Evolutionary conservation across 768 basidiomycete genomes (phyloP).

Genomic region (Amanita exitialis): DNA sequence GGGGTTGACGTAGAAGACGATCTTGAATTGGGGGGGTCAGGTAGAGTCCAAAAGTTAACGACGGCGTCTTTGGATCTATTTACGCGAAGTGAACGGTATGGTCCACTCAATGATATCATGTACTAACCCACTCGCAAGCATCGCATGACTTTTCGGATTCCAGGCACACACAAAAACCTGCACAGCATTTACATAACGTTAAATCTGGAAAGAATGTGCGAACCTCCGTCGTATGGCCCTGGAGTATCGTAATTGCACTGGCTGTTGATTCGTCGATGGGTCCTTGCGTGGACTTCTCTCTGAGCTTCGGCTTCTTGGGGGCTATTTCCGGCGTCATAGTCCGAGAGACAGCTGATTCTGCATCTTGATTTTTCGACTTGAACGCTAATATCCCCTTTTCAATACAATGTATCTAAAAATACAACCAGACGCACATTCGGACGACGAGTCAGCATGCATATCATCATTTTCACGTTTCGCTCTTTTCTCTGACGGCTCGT

Average conservation of each 20-base stretch:
- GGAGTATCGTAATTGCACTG: slow-evolving; percentile 33
- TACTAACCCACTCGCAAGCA: slow-evolving; percentile 68
- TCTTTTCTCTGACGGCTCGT: slow-evolving; percentile 55
- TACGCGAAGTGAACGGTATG: slow-evolving; percentile 8
- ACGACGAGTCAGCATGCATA: slow-evolving; percentile 32
- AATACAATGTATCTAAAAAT: background rate
- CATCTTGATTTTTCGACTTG: slow-evolving; percentile 7
- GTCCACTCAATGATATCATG: slow-evolving; percentile 1
- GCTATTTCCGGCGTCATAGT: slow-evolving; percentile 10
- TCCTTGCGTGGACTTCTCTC: slow-evolving; percentile 21
- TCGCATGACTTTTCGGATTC: slow-evolving; percentile 50
- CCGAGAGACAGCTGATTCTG: slow-evolving; percentile 10
- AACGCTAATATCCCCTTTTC: background rate
- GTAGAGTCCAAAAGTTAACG: slow-evolving; percentile 65
- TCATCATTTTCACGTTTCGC: slow-evolving; percentile 41
- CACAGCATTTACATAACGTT: background rate
- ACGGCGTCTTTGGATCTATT: slow-evolving; percentile 67
- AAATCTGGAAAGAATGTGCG: background rate
- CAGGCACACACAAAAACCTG: slow-evolving; percentile 79
- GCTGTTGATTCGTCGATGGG: slow-evolving; percentile 33
- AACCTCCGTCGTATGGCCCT: slow-evolving; percentile 58
- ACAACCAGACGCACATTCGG: slow-evolving; percentile 17
- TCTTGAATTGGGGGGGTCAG: slow-evolving; percentile 24
- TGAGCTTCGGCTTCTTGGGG: slow-evolving; percentile 20
- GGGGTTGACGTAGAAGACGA: slow-evolving; percentile 22